Percentiles rank a stretch among this genome's conserved stretches.
Evolutionary conservation across 805 yeast genomes (phyloP).

Genomic region (Wickerhamiella spandovensis): DNA sequence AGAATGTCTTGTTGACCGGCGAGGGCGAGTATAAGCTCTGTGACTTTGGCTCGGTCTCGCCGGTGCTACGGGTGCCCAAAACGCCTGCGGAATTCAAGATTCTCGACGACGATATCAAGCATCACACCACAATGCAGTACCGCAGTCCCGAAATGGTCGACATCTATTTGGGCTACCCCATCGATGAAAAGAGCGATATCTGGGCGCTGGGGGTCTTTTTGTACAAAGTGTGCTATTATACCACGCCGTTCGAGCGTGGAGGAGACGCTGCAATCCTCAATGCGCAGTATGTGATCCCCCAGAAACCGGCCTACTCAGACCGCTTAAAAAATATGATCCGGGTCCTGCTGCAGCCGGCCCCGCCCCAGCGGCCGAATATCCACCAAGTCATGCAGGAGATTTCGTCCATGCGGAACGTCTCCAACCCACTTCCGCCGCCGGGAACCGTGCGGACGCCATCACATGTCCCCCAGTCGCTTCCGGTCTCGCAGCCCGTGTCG

Average conservation of each 20-base stretch:
- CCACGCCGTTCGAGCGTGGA: conserved; percentile 80
- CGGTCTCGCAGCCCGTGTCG: background rate
- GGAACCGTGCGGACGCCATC: background rate
- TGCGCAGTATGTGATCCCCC: conserved; percentile 67
- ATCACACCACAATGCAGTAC: conserved; percentile 92
- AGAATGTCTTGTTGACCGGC: conserved; percentile 62
- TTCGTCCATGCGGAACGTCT: conserved; percentile 44
- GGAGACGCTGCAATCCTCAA: conserved; percentile 79
- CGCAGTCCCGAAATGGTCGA: conserved; percentile 95
- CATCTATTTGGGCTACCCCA: conserved; percentile 64
- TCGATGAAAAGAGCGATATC: conserved; percentile 84
- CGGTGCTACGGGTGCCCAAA: conserved; percentile 59
- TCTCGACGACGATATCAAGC: conserved; percentile 72
- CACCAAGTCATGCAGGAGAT: conserved; percentile 62
- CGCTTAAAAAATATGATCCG: conserved; percentile 62
- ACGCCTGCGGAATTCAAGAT: conserved; percentile 58
- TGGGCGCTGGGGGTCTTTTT: conserved; percentile 95
- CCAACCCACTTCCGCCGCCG: conserved; percentile 31
- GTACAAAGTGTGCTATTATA: conserved; percentile 81
- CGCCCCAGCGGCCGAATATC: conserved; percentile 70
- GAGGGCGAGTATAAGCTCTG: conserved; percentile 72
- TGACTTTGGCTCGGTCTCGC: conserved; percentile 85
- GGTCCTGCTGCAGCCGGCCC: conserved; percentile 72
- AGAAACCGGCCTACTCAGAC: conserved; percentile 53
- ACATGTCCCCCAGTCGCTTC: conserved; percentile 3